These are phyloP conservation scores for Suillus lakei DNA, from an alignment of 768 basidiomycete species.

Conservation along the genomic window DNA sequence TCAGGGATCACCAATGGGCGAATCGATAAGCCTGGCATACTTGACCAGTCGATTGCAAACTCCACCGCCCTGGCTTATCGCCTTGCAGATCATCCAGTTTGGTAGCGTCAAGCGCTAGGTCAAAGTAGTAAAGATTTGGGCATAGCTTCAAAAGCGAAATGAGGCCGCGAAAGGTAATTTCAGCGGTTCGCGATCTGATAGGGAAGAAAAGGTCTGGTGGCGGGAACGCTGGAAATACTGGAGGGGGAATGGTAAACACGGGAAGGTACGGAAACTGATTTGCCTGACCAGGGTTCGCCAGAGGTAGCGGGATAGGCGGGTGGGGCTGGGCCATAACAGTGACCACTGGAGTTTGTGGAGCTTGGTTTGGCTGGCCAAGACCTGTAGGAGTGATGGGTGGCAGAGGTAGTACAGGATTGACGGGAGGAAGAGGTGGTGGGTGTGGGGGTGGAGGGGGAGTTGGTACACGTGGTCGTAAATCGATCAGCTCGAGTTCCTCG, in stretches of 20 bases:
- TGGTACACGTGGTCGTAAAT: neutral
- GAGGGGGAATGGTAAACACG: neutral
- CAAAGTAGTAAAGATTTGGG: constrained; percentile 9
- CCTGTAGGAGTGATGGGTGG: neutral
- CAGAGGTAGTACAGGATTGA: too few relatives aligned
- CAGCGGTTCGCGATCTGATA: constrained; percentile 3
- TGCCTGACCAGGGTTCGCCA: neutral
- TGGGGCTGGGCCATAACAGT: neutral
- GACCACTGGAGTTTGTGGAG: too few relatives aligned
- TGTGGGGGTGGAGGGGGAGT: neutral
- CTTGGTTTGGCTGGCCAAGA: neutral
- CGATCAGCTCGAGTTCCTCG: constrained; percentile 4
- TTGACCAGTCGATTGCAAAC: constrained; percentile 10
- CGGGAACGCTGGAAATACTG: neutral
- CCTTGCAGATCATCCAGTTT: constrained; percentile 7
- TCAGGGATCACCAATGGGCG: constrained; percentile 1
- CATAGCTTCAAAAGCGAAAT: constrained; percentile 5
- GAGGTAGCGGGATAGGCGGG: neutral
- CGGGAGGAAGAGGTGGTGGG: neutral
- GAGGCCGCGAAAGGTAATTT: constrained; percentile 3
- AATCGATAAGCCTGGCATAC: constrained; percentile 2
- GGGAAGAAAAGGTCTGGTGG: constrained; percentile 2
- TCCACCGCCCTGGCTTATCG: neutral
- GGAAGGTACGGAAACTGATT: neutral
- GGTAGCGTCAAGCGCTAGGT: constrained; percentile 1